Evolutionary conservation across 768 basidiomycete genomes (phyloP).

Genomic region (Suillus hirtellus): DNA sequence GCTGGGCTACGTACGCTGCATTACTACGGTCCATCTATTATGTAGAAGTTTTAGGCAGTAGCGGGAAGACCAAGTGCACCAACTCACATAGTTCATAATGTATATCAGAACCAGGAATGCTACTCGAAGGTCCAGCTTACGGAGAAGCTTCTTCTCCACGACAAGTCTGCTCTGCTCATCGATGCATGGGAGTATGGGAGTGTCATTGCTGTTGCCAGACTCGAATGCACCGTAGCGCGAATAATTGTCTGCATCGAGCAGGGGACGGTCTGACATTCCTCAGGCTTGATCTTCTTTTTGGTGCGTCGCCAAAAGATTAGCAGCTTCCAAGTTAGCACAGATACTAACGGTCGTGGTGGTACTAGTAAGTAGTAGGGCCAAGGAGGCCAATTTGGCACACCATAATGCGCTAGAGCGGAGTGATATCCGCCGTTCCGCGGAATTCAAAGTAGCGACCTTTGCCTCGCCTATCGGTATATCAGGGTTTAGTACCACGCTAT

Average conservation of each 20-base stretch:
- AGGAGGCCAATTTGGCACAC: neutral
- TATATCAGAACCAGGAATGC: conserved; percentile 47
- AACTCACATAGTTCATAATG: conserved; percentile 47
- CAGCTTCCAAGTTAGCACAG: neutral
- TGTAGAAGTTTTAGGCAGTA: conserved; percentile 9
- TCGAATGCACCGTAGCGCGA: neutral
- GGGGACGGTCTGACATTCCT: neutral
- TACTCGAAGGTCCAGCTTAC: conserved; percentile 45
- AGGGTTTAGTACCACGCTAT: neutral
- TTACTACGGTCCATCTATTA: conserved; percentile 70
- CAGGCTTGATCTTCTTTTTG: neutral
- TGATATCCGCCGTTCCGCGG: neutral
- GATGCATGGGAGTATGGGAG: conserved; percentile 7
- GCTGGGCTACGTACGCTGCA: conserved; percentile 44
- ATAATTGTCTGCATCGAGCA: neutral
- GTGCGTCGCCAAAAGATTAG: neutral
- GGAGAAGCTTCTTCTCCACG: conserved; percentile 44
- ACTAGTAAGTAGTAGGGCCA: no score
- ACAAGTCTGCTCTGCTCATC: conserved; percentile 33
- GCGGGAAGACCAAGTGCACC: neutral
- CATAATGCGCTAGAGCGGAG: neutral
- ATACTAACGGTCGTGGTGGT: neutral
- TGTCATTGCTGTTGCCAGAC: neutral
- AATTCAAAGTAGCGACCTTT: neutral
- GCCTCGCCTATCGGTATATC: neutral